phyloP scores from a whole-genome alignment of 2,329 filamentous ascomycete genomes.

The Microsporum ferrugineum region DNA sequence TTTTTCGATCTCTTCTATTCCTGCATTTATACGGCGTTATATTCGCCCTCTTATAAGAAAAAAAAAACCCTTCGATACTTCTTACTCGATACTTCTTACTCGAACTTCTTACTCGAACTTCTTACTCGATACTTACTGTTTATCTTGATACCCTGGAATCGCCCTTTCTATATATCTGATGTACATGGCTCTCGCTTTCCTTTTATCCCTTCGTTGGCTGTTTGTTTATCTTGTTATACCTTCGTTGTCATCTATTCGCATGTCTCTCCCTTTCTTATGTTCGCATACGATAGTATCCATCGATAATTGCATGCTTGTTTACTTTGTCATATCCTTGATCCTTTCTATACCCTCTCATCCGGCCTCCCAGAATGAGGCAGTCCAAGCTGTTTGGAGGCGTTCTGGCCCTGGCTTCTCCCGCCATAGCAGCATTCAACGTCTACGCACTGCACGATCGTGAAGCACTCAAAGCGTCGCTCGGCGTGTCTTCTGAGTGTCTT shows the following conservation, averaged over 20 bases:
- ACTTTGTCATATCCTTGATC: neutral
- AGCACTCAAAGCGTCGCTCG: constrained; percentile 10
- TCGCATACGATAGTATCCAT: constrained; percentile 4
- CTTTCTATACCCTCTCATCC: neutral
- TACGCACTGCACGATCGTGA: constrained; percentile 13
- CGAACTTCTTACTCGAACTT: neutral
- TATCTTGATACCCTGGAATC: neutral
- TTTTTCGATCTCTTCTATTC: neutral
- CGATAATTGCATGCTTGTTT: neutral
- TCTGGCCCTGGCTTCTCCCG: constrained; percentile 4
- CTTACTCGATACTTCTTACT: neutral
- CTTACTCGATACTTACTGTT: neutral
- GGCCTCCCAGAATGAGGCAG: neutral
- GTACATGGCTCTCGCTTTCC: neutral
- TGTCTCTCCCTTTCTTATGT: neutral
- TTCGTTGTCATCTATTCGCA: neutral
- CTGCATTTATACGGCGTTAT: neutral
- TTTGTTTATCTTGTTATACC: neutral
- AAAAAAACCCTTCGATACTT: neutral
- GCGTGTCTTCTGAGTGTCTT: constrained; percentile 12
- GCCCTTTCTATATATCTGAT: neutral
- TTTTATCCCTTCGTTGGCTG: neutral
- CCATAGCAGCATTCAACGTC: constrained; percentile 12
- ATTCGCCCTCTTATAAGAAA: neutral
- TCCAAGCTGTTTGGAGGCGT: neutral